Conservation (phyloP, 1,284 basidiomycete genomes). For the Austroboletus novae-zelandiae region DNA sequence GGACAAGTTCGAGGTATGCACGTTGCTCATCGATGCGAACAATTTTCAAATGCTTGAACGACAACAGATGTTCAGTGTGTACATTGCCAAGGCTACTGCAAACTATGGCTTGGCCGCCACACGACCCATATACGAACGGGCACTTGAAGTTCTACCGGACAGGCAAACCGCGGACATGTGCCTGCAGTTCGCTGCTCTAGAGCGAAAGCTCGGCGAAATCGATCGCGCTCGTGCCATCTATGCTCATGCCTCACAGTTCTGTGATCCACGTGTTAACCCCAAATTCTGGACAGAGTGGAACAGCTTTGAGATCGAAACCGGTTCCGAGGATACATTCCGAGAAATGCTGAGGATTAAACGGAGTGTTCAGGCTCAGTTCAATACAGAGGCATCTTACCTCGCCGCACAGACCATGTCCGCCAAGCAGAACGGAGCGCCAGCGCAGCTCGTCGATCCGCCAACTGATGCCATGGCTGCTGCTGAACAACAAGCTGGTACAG, state of each 20-base stretch:
- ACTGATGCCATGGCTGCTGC: slow-evolving; percentile 72
- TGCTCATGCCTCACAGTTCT: slow-evolving; percentile 97
- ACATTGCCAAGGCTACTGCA: slow-evolving; percentile 94
- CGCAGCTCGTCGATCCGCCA: slow-evolving; percentile 54
- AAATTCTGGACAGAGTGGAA: slow-evolving; percentile 99
- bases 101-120: slow-evolving; percentile 97
- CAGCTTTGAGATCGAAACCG: slow-evolving; percentile 95
- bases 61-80: slow-evolving; percentile 89
- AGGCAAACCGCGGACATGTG: slow-evolving; percentile 97
- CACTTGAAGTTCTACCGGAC: slow-evolving; percentile 92
- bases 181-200: slow-evolving; percentile 91
- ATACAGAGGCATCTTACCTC: slow-evolving; percentile 90
- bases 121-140: slow-evolving; percentile 94
- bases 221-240: slow-evolving; percentile 96
- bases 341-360: slow-evolving; percentile 99
- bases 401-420: slow-evolving; percentile 82
- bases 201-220: slow-evolving; percentile 98
- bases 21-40: not conserved
- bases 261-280: slow-evolving; percentile 87
- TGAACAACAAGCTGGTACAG: slow-evolving; percentile 47
- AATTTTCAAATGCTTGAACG: slow-evolving; percentile 3
- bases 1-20: slow-evolving; percentile 89
- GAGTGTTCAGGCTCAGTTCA: slow-evolving; percentile 97
- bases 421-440: slow-evolving; percentile 51
- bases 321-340: slow-evolving; percentile 97